A percentile compares a stretch with the other conserved stretches of the same genome.
phyloP scores from a whole-genome alignment of 2,329 filamentous ascomycete species.

The Phymatotrichopsis omnivora region DNA sequence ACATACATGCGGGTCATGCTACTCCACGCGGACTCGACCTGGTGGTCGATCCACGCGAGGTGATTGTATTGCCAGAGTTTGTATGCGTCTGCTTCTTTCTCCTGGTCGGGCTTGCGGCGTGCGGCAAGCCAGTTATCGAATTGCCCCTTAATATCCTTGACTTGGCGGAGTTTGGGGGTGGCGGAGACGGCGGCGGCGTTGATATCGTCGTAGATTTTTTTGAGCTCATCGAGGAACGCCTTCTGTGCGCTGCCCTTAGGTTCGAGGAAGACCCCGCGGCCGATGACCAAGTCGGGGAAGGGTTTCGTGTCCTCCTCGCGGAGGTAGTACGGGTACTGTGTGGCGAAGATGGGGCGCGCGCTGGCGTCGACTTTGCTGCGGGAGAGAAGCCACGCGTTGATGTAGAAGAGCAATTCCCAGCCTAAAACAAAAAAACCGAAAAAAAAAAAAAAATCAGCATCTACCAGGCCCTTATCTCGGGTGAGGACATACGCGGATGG shows the following conservation, averaged over 20 bases:
- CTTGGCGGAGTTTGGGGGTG: not conserved
- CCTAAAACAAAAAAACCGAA: too few relatives aligned
- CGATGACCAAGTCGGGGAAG: not conserved
- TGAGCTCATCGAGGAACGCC: not conserved
- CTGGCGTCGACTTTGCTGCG: not conserved
- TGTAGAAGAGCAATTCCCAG: not conserved
- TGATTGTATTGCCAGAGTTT: not conserved
- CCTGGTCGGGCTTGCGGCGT: not conserved
- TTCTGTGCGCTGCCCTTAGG: not conserved
- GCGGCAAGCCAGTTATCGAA: not conserved
- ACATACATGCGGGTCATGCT: not conserved
- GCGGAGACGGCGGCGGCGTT: not conserved
- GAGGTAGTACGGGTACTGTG: not conserved
- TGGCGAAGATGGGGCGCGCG: not conserved
- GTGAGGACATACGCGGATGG: conserved; percentile 3
- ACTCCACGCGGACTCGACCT: not conserved
- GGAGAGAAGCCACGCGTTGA: not conserved
- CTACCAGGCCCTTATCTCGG: not conserved
- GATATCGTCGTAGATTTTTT: not conserved
- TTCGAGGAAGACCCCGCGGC: not conserved
- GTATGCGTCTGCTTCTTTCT: too few relatives aligned
- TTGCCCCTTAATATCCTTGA: not conserved
- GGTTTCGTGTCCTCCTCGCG: not conserved
- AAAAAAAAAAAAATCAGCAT: too few relatives aligned
- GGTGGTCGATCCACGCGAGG: not conserved